Conservation (phyloP, 2,329 filamentous ascomycete genomes). For the Huntiella omanensis region DNA sequence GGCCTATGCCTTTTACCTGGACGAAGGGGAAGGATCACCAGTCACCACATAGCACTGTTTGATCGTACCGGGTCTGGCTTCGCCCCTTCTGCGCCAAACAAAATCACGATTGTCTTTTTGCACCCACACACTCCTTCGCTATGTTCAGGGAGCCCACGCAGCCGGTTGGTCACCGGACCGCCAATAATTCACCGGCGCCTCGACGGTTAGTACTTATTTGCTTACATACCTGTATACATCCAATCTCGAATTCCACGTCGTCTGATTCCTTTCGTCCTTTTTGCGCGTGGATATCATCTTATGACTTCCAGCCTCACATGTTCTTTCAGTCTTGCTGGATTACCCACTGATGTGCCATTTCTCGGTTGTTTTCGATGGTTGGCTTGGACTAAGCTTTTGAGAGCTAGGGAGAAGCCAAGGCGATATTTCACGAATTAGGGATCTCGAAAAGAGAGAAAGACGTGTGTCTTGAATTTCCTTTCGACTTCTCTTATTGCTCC, state of each 20-base stretch:
- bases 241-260: no score
- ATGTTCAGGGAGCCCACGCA: conserved; percentile 11
- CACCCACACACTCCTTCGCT: conserved; percentile 13
- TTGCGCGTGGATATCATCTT: neutral
- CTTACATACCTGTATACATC: neutral
- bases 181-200: conserved; percentile 5
- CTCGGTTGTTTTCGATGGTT: neutral
- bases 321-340: neutral
- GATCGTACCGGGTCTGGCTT: no score
- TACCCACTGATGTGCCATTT: neutral
- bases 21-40: no score
- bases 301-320: neutral
- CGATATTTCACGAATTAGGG: neutral
- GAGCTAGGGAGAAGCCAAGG: neutral
- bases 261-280: neutral
- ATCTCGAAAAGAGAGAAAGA: neutral
- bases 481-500: neutral
- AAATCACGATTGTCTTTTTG: neutral
- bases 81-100: neutral
- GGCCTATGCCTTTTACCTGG: no score
- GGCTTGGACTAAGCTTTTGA: neutral
- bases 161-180: conserved; percentile 5
- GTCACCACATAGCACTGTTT: no score
- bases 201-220: conserved; percentile 6
- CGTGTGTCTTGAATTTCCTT: neutral